Base-by-base conservation (phyloP, 1,284 basidiomycete species). In the Laetiporus sulphureus region DNA sequence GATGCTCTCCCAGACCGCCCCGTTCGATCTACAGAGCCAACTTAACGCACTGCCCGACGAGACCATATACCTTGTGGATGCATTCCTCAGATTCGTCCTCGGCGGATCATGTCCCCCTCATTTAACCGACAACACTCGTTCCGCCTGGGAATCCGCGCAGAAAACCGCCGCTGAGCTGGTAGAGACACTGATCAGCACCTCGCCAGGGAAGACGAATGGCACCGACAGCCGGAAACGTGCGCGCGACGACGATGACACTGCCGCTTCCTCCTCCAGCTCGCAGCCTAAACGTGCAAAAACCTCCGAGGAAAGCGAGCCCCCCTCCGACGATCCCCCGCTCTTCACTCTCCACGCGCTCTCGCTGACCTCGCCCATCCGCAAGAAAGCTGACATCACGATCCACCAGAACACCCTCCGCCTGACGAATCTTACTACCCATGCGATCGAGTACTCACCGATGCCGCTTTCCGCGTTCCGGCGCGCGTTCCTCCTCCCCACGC, bases 401-500 rank as follows among this genome's bases (percentile, higher is more conserved):
- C 68, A 74, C 49, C 51, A 60, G 12, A 59, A 63, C 15, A 64
- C 71, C 4, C 65, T 84, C 35, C 66, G 63, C 3, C 70, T 85
- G 48, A 59, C 63, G 12, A 66, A 78, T 53, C 63, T 75, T 1
- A 49, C 61, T 1, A 71, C 73, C 0, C 61, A 66, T 38, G 61
- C 59, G 13, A 43, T 47, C 20, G 50, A 71, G 16, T 74, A 79
- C 48, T 63, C 69, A 0, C 63, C 65, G 15, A 58, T 79, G 34
- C 68, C 74, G 0, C 62, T 77, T 22, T 56, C 68, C 6, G 51
- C 55, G 20, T 56, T 83, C 46, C 61, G 61, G 5, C 74, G 79
- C 25, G 73, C 74, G 0, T 85, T 85, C 57, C 53, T 85, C 36
- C 57, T 84, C 1, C 79, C 82, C 6, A 83, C 81, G 0, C 70